Base-by-base conservation (phyloP, 108 stramenopile species). In the Asterionellopsis glacialis region DNA sequence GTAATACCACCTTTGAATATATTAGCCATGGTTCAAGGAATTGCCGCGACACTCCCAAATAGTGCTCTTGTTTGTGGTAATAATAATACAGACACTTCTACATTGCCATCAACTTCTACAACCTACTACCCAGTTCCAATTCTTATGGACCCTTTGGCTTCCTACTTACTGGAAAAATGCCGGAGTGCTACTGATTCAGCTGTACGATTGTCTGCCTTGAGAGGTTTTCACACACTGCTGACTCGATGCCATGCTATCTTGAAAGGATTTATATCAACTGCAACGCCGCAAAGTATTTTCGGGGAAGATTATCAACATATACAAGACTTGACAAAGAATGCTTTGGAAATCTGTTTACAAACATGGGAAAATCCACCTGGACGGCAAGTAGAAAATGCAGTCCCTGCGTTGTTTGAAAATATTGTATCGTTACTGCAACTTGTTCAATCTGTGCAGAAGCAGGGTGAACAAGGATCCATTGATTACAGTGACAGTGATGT, bases 321-420 rank as follows among this genome's bases (percentile, higher is more conserved):
- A 21, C 24, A 40, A 1, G 49, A 15, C 6, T 64, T 70, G 50
- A 51, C 76, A 28, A n/a, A 72, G 25, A 65, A 79, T 41, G 57
- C 71, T 15, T 55, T 85, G 22, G 68, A 77, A 9, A 56, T 76
- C 12, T 75, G 75, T 0, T 42, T 85, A 44, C 41, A 58, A 14
- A 65, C 80, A 7, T 85, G 84, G 84, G 79, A 81, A 41, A 76
- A 69, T 60, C 79, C 83, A 39, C 77, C 84, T 1, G 51, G 63
- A 50, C 69, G 79, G 16, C 73, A 71, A 50, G 26, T 85, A 12
- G 79, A 64, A 10, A 65, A 59, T 44, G 78, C 76, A 11, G 70
- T 85, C 45, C 75, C 78, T 9, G 64, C 67, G 15, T 48, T 85
- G 2, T 85, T 85, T 51, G 28, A 74, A 49, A 65, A 62, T 2